Evolutionary conservation across 169 alveolate species (phyloP).

Genomic region (Cryptosporidium sp.): DNA sequence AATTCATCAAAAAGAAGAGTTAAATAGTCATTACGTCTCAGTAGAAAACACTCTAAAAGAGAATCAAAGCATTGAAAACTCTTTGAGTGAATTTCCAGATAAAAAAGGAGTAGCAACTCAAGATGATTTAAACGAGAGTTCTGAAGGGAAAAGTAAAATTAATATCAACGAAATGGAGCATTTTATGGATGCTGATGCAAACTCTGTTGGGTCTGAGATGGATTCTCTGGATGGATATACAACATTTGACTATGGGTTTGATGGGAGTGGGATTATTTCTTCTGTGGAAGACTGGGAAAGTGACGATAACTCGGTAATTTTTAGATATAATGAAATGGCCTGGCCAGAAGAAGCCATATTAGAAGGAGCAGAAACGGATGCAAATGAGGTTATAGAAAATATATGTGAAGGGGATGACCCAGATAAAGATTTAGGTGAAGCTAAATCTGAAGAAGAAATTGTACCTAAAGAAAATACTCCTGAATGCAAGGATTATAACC

Average conservation of each 20-base stretch:
- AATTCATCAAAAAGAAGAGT: background rate
- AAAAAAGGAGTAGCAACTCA: background rate
- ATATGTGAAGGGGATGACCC: background rate
- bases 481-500: background rate
- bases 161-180: background rate
- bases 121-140: background rate
- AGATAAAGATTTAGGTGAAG: background rate
- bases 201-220: slow-evolving; percentile 8
- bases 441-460: background rate
- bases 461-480: background rate
- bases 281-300: slow-evolving; percentile 25
- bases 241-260: slow-evolving; percentile 52
- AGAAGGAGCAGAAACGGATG: slow-evolving; percentile 4
- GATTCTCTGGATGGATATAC: slow-evolving; percentile 49
- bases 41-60: background rate
- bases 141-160: background rate
- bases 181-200: background rate
- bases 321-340: slow-evolving; percentile 18
- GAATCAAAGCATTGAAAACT: background rate
- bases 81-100: background rate
- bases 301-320: slow-evolving; percentile 10
- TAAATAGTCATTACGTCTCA: background rate
- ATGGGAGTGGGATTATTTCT: slow-evolving; percentile 14
- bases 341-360: slow-evolving; percentile 34
- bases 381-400: background rate